Percentiles rank a stretch among this genome's conserved stretches.
These are phyloP conservation scores for Mycena albidolilacea DNA, from an alignment of 768 basidiomycete genomes.

Conservation along the genomic window DNA sequence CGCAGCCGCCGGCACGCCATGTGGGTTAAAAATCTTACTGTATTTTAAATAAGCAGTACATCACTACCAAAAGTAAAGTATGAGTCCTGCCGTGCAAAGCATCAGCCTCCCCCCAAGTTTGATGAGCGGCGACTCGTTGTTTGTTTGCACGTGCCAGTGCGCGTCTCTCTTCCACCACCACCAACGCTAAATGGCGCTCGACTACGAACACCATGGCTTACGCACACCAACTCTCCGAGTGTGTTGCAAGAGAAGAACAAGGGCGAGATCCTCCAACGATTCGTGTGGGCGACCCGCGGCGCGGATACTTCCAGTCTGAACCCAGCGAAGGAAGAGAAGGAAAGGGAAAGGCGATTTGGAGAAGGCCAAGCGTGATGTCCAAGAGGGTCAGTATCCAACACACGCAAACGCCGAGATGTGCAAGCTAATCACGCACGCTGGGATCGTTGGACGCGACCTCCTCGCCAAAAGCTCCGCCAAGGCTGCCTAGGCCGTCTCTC, in stretches of 20 bases:
- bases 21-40: no score
- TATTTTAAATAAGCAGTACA: no score
- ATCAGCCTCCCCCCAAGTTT: no score
- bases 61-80: no score
- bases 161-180: no score
- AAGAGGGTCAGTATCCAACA: constrained; percentile 63
- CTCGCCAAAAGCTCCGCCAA: constrained; percentile 82
- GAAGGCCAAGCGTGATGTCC: constrained; percentile 64
- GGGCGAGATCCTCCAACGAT: constrained; percentile 94
- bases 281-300: constrained; percentile 84
- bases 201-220: no score
- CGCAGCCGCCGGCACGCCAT: no score
- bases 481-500: constrained; percentile 78
- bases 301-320: constrained; percentile 52
- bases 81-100: no score
- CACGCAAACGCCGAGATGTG: constrained; percentile 85
- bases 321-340: constrained; percentile 49
- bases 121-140: no score
- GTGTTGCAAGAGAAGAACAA: constrained; percentile 84
- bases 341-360: constrained; percentile 33
- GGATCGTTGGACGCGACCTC: constrained; percentile 85
- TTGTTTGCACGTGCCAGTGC: no score
- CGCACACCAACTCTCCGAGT: no score
- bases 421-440: constrained; percentile 87
- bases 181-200: no score